Conservation (phyloP, 495 filamentous ascomycete species). For the Tuber indicum region DNA sequence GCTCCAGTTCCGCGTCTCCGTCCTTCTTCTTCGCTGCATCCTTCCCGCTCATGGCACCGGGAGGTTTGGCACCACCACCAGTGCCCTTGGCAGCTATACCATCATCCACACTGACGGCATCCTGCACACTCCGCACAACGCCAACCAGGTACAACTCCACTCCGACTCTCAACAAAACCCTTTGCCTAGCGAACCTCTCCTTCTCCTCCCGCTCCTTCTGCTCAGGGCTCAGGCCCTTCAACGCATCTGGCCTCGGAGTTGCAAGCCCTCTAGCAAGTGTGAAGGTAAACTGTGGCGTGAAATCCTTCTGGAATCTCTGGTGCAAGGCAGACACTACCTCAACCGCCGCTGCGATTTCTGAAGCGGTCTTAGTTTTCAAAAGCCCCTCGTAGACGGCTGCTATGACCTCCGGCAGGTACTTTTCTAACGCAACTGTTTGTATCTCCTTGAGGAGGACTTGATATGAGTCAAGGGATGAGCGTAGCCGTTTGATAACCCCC, state of each 20-base stretch:
- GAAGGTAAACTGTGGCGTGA: constrained; percentile 88
- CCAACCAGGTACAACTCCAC: constrained; percentile 96
- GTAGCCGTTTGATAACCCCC: constrained; percentile 93
- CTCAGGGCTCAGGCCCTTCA: constrained; percentile 74
- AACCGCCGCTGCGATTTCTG: constrained; percentile 78
- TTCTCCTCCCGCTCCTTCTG: constrained; percentile 92
- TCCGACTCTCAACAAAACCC: constrained; percentile 76
- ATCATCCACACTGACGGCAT: constrained; percentile 80
- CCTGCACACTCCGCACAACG: constrained; percentile 78
- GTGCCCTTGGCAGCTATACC: constrained; percentile 54
- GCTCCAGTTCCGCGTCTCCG: constrained; percentile 51
- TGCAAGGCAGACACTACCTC: constrained; percentile 92
- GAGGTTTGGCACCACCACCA: constrained; percentile 48
- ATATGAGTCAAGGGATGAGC: constrained; percentile 75
- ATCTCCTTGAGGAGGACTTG: constrained; percentile 86
- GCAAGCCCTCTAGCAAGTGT: constrained; percentile 83
- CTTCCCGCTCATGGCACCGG: constrained; percentile 38
- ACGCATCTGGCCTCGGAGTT: constrained; percentile 77
- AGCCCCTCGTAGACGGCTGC: constrained; percentile 94
- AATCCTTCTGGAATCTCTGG: constrained; percentile 87
- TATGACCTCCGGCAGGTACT: constrained; percentile 95
- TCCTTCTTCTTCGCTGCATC: constrained; percentile 49
- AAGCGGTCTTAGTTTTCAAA: constrained; percentile 79
- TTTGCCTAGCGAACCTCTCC: constrained; percentile 78
- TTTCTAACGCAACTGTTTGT: constrained; percentile 84